These are phyloP conservation scores for Bryoglossum gracile DNA, from an alignment of 495 filamentous ascomycete genomes.

Conservation along the genomic window DNA sequence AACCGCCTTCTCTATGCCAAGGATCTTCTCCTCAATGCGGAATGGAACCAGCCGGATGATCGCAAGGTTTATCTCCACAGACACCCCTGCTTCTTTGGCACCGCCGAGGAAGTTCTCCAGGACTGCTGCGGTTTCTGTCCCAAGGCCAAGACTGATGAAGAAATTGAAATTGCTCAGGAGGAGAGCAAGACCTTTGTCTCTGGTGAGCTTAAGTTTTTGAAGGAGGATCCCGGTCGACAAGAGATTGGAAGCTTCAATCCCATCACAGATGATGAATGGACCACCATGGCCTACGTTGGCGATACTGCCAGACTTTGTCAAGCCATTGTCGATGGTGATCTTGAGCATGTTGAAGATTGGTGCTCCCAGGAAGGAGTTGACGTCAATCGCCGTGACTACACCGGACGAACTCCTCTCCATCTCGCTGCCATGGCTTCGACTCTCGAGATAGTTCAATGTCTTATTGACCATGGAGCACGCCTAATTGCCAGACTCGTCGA, in stretches of 20 bases:
- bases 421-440: conserved; percentile 61
- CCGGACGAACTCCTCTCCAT: conserved; percentile 74
- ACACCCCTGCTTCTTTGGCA: conserved; percentile 70
- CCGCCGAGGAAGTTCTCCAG: conserved; percentile 55
- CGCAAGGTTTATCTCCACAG: conserved; percentile 67
- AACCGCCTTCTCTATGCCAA: conserved; percentile 72
- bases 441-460: conserved; percentile 57
- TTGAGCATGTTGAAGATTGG: conserved; percentile 61
- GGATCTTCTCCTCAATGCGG: conserved; percentile 75
- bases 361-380: conserved; percentile 46
- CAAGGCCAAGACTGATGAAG: conserved; percentile 56
- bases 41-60: conserved; percentile 72
- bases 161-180: conserved; percentile 57
- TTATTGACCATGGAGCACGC: conserved; percentile 67
- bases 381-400: conserved; percentile 52
- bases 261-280: conserved; percentile 75
- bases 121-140: conserved; percentile 81
- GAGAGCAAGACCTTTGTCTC: conserved; percentile 67
- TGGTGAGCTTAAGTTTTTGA: conserved; percentile 62
- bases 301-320: conserved; percentile 64
- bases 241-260: conserved; percentile 68
- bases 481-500: conserved; percentile 66
- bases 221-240: conserved; percentile 74
- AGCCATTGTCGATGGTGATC: conserved; percentile 64
- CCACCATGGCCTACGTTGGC: conserved; percentile 69